Conservation (phyloP, 2,329 filamentous ascomycete species). For the Hypoxylon sp. region DNA sequence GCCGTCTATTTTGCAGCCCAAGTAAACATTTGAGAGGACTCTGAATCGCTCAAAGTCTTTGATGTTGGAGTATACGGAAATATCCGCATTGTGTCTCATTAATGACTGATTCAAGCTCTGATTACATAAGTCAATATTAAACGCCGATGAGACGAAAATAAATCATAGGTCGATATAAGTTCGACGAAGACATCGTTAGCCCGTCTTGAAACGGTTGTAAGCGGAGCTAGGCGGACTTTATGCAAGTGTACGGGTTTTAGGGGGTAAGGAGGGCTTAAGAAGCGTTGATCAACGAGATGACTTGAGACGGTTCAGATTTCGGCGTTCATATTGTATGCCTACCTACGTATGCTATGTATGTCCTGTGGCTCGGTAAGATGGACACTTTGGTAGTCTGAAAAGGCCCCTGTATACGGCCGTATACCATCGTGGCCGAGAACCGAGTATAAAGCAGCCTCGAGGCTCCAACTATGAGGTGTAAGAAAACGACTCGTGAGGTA, state of each 20-base stretch:
- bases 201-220: background rate
- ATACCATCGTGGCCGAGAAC: too few relatives aligned
- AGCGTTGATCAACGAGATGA: background rate
- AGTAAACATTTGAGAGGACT: background rate
- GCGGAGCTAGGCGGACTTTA: conserved; percentile 28
- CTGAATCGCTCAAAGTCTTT: background rate
- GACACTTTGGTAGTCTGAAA: background rate
- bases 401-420: background rate
- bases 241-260: conserved; percentile 25
- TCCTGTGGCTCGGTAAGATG: background rate
- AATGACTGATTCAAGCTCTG: too few relatives aligned
- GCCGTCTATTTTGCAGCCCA: background rate
- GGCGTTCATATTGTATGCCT: background rate
- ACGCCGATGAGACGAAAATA: too few relatives aligned
- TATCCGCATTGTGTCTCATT: too few relatives aligned
- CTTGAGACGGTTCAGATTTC: background rate
- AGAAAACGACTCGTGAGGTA: background rate
- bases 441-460: conserved; percentile 9
- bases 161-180: too few relatives aligned
- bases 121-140: background rate
- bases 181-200: background rate
- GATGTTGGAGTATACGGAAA: background rate
- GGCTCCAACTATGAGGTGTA: background rate
- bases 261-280: conserved; percentile 6
- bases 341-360: background rate